Evolutionary conservation across 768 basidiomycete genomes (phyloP), one percentile per base, ranked within the genome.

Genomic region (Dentipellis fragilis): DNA sequence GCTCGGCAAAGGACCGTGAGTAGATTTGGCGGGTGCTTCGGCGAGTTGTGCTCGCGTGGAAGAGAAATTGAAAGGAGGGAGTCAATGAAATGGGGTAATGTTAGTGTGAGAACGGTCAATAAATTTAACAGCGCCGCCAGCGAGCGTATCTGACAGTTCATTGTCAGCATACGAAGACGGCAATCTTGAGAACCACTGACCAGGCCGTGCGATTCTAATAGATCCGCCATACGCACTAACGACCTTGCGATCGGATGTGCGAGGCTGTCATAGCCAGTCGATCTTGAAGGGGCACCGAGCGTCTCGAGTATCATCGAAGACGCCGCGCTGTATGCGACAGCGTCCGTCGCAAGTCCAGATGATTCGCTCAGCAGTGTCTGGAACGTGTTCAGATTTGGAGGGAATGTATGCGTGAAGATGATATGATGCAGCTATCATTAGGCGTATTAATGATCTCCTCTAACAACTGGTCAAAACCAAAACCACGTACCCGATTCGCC

Each of bases 331-430:
- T 57, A 62, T 3, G 22, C n/a, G 2, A 4, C 45, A 2, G 48
- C 22, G 22, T 60, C 54, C 10, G 51, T 23, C 51, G 12, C 48
- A 8, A n/a, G 37, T 2, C 40, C 40, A 3, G 47, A 46, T 22
- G 54, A 49, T 14, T 59, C 59, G 40, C 51, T 40, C 19, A 60
- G 51, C 12, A 62, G 49, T 5, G 60, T 42, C 38, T 62, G 61
- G 21, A 60, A 42, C 8, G 61, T 57, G 52, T 52, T 57, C 10
- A 52, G 47, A 5, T 52, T 55, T 2, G 49, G 37, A 21, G 54
- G 36, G 7, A 23, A 23, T 36, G 59, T 38, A 29, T 62, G 61
- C 45, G 52, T 53, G 49, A 62, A 50, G 21, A 62, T n/a, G 11
- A 58, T 9, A 17, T 62, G 59, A 52, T 59, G 51, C 54, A 56